A percentile compares a stretch with the other conserved stretches of the same genome.
phyloP scores from a whole-genome alignment of 2,329 filamentous ascomycete species.

The Nemania bipapillata region DNA sequence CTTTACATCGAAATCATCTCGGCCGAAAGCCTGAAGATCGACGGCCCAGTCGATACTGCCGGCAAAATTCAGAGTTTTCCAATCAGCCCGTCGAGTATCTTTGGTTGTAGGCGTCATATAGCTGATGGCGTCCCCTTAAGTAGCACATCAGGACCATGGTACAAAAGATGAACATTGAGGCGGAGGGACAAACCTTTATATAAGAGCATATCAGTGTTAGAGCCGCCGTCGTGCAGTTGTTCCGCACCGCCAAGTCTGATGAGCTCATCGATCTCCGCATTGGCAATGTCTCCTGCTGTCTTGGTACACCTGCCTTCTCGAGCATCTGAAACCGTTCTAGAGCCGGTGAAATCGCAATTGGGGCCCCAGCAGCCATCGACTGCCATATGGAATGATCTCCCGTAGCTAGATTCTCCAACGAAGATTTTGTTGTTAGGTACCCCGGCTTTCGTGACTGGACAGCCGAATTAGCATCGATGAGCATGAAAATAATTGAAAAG shows the following conservation, averaged over 20 bases:
- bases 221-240: slow-evolving; percentile 12
- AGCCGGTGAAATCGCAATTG: slow-evolving; percentile 51
- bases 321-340: slow-evolving; percentile 45
- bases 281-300: slow-evolving; percentile 54
- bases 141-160: no score
- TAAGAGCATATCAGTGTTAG: slow-evolving; percentile 42
- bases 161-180: no score
- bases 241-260: slow-evolving; percentile 26
- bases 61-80: slow-evolving; percentile 46
- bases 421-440: slow-evolving; percentile 39
- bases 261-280: slow-evolving; percentile 55
- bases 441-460: slow-evolving; percentile 41
- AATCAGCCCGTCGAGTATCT: no score
- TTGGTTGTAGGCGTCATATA: slow-evolving; percentile 39
- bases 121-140: no score
- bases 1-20: no score
- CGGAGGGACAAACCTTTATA: no score
- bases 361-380: slow-evolving; percentile 47
- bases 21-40: slow-evolving; percentile 48
- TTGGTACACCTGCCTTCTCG: slow-evolving; percentile 52
- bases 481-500: no score
- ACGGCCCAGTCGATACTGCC: slow-evolving; percentile 54
- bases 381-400: slow-evolving; percentile 45
- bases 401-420: slow-evolving; percentile 36
- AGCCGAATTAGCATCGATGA: no score